Percentiles rank a stretch among this genome's conserved stretches.
phyloP scores from a whole-genome alignment of 78 protist species.

The Dictyostelium brefeldianum region DNA sequence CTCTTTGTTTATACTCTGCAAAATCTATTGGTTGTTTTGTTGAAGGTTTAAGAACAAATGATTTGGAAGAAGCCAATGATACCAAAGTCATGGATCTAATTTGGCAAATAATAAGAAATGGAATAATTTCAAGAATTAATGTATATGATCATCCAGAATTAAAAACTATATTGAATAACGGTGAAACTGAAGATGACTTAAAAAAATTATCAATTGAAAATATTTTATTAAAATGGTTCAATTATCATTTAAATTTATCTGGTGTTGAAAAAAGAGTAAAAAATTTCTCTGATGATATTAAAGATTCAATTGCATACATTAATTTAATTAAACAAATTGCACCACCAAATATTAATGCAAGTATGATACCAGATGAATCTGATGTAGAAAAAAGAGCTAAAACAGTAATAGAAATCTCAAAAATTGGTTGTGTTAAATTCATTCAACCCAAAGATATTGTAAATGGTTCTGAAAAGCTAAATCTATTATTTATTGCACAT shows the following conservation, averaged over 20 bases:
- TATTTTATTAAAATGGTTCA: conserved; percentile 54
- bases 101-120: too few species aligned
- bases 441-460: conserved; percentile 78
- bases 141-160: too few species aligned
- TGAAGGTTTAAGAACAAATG: too few species aligned
- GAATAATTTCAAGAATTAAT: too few species aligned
- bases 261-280: neutral
- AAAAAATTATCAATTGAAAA: conserved; percentile 20
- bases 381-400: conserved; percentile 79
- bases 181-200: neutral
- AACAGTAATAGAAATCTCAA: conserved; percentile 45
- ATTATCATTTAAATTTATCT: conserved; percentile 9
- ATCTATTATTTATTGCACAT: conserved; percentile 88
- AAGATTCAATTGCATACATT: conserved; percentile 51
- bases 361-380: conserved; percentile 23
- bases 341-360: too few species aligned
- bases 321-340: conserved; percentile 37
- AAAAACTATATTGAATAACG: neutral
- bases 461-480: conserved; percentile 81
- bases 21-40: too few species aligned
- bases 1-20: too few species aligned
- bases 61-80: too few species aligned
- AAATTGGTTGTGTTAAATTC: conserved; percentile 63
- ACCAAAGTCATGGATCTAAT: too few species aligned
- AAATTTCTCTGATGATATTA: conserved; percentile 31